These are phyloP conservation scores for Trichosporon asahii DNA, from an alignment of 1,284 basidiomycete genomes.

Conservation along the genomic window DNA sequence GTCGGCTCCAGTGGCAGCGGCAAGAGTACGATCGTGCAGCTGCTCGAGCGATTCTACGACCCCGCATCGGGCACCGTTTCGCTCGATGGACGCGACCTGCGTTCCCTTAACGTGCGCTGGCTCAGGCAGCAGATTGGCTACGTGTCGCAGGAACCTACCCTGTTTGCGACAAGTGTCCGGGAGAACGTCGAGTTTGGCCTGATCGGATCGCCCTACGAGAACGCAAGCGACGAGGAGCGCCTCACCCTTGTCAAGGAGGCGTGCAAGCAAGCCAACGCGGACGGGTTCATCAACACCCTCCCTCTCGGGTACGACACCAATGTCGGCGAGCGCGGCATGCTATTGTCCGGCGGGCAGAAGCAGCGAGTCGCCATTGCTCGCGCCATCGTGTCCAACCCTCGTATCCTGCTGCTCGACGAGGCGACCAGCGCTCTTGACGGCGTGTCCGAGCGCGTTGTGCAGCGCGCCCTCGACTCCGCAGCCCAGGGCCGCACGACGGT, in stretches of 20 bases:
- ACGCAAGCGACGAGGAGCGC: slow-evolving; percentile 71
- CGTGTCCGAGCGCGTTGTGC: slow-evolving; percentile 84
- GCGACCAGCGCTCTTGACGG: slow-evolving; percentile 89
- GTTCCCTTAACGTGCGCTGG: slow-evolving; percentile 79
- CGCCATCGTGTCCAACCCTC: slow-evolving; percentile 86
- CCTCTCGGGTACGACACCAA: slow-evolving; percentile 84
- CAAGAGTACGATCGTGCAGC: slow-evolving; percentile 69
- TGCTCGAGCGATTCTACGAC: slow-evolving; percentile 86
- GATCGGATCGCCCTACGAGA: slow-evolving; percentile 66
- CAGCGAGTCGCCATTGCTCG: slow-evolving; percentile 86
- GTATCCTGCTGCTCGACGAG: slow-evolving; percentile 49
- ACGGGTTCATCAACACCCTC: slow-evolving; percentile 79
- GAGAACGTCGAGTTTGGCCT: slow-evolving; percentile 87
- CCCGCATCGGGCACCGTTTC: slow-evolving; percentile 67
- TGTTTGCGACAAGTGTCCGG: slow-evolving; percentile 75
- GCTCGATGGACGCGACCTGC: slow-evolving; percentile 75
- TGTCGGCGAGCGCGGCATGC: slow-evolving; percentile 88
- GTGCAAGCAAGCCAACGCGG: slow-evolving; percentile 84
- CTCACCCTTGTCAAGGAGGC: slow-evolving; percentile 79
- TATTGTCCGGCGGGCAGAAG: slow-evolving; percentile 91
- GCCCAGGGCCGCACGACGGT: slow-evolving; percentile 59
- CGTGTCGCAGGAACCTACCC: slow-evolving; percentile 81
- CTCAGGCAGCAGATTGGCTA: slow-evolving; percentile 81
- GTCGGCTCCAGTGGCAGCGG: slow-evolving; percentile 89
- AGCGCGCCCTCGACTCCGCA: slow-evolving; percentile 90